Evolutionary conservation across 2,329 filamentous ascomycete species (phyloP).

Genomic region (Camptophora hylomeconis): DNA sequence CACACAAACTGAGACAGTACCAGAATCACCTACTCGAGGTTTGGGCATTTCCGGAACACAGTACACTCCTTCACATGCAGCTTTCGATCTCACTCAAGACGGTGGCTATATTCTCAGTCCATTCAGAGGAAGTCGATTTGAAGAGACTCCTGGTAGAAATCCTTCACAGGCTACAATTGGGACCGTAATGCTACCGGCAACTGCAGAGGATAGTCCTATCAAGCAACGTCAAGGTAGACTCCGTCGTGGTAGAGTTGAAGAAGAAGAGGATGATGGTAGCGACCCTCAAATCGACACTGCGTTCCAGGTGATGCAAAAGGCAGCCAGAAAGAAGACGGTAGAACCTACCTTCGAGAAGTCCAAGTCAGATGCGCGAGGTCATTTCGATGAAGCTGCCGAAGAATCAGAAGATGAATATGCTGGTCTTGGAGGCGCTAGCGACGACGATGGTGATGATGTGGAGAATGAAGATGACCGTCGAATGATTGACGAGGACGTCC

Average conservation of each 20-base stretch:
- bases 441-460: constrained; percentile 65
- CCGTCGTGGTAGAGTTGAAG: constrained; percentile 34
- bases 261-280: constrained; percentile 27
- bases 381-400: constrained; percentile 81
- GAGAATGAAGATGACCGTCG: constrained; percentile 63
- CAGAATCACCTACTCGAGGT: constrained; percentile 10
- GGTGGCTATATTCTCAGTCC: constrained; percentile 61
- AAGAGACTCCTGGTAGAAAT: constrained; percentile 26
- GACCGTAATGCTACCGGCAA: constrained; percentile 45
- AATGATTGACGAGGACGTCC: constrained; percentile 74
- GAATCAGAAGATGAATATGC: constrained; percentile 98
- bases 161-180: constrained; percentile 54
- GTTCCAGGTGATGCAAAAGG: constrained; percentile 60
- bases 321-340: constrained; percentile 39
- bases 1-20: constrained; percentile 43
- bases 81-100: constrained; percentile 62
- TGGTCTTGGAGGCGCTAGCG: constrained; percentile 77
- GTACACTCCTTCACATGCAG: constrained; percentile 21
- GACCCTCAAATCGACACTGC: constrained; percentile 37
- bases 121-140: constrained; percentile 55
- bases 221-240: constrained; percentile 43
- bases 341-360: constrained; percentile 61
- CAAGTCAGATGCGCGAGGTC: constrained; percentile 72
- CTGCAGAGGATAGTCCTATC: constrained; percentile 49
- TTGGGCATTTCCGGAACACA: constrained; percentile 12